These are phyloP conservation scores for Gnetum montanum DNA, from an alignment of 75 land plant species.

Conservation along the genomic window DNA sequence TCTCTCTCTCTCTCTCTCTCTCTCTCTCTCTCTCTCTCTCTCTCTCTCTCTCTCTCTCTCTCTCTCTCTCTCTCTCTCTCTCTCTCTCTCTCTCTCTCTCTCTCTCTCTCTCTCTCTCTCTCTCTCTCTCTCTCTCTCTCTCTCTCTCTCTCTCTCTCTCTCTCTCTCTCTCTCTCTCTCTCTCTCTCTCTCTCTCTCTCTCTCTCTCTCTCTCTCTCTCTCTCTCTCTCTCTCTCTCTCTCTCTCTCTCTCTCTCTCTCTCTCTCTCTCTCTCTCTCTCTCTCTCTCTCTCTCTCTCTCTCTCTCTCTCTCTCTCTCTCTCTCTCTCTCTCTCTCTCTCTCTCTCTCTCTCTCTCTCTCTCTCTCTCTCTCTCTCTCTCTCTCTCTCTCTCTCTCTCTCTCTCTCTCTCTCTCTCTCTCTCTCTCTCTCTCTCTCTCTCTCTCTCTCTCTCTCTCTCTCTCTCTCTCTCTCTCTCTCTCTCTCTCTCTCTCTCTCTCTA, in stretches of 20 bases:
- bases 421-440: constrained; percentile 5
- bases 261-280: constrained; percentile 5
- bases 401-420: constrained; percentile 5
- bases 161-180: constrained; percentile 5
- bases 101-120: constrained; percentile 5
- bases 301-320: constrained; percentile 5
- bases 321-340: constrained; percentile 5
- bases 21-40: constrained; percentile 5
- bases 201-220: constrained; percentile 1
- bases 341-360: constrained; percentile 5
- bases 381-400: constrained; percentile 5
- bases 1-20: constrained; percentile 5
- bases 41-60: constrained; percentile 3
- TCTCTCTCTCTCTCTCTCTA: constrained; percentile 4
- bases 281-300: constrained; percentile 5
- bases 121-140: constrained; percentile 5
- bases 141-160: constrained; percentile 5
- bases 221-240: background rate
- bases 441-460: constrained; percentile 5
- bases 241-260: background rate
- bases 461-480: constrained; percentile 5
- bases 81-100: constrained; percentile 5
- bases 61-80: constrained; percentile 5
- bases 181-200: constrained; percentile 1
- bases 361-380: constrained; percentile 5